Evolutionary conservation across 192 early-diverging fungal species (phyloP), one percentile per base, ranked within the genome.

Genomic region (Gamsiella multidivaricata): DNA sequence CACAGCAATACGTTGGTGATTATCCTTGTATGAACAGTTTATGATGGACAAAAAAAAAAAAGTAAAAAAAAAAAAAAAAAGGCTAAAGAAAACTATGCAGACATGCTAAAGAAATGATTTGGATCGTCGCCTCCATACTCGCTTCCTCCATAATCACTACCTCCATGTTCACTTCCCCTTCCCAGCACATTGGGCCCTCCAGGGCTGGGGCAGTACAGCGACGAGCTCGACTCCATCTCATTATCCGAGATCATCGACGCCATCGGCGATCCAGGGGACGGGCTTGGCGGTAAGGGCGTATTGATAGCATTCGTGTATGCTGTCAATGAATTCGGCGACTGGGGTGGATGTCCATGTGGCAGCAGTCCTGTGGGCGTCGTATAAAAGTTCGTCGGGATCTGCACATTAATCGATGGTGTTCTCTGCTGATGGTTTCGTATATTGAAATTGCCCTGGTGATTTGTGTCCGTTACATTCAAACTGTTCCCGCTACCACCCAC

Each of bases 211-310:
- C 74, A 72, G 57, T 83, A 83, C 47, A 83, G n/a, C 2, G 81
- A 82, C 26, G 62, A 31, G 52, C 50, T 74, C 17, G 65, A 61
- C 49, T 83, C 82, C 82, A 83, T 83, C n/a, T 83, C 82, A 31
- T 80, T 79, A 57, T 83, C 82, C 25, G 82, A 80, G 2, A 78
- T 28, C 61, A 81, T 75, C 26, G 72, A 54, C 3, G 61, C 78
- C 78, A 83, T 59, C 14, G 82, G 82, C 32, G 82, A 83, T 37
- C 78, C 82, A 15, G 82, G 82, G 1, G 82, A 80, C 7, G 84
- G 82, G 50, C 86, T 87, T 17, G 84, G 84, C 32, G 86, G 84
- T 42, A 87, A 55, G 1, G 86, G 86, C 9, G 86, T 87, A 29
- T 87, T 87, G 33, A 87, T 67, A 9, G 86, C 86, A 22, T 68